These are phyloP conservation scores for Nakazawaea wickerhamii DNA, from an alignment of 805 yeast genomes.

Conservation along the genomic window DNA sequence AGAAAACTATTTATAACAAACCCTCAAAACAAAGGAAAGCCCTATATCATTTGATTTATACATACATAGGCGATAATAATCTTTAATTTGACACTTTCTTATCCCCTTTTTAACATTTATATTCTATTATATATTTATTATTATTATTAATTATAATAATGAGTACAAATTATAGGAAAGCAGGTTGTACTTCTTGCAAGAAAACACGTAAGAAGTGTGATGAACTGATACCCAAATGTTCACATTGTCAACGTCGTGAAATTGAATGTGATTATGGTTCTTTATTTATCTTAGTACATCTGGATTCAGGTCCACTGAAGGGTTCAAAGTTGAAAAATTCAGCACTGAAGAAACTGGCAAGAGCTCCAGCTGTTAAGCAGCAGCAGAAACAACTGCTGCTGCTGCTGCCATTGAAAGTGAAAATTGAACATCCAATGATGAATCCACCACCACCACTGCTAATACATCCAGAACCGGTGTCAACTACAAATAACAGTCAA, in stretches of 20 bases:
- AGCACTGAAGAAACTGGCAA: too few species aligned
- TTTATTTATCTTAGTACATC: constrained; percentile 2
- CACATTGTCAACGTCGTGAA: constrained; percentile 5
- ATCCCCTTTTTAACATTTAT: too few species aligned
- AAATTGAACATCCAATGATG: neutral
- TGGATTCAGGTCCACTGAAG: neutral
- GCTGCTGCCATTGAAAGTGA: neutral
- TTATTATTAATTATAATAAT: neutral
- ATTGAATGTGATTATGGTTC: constrained; percentile 11
- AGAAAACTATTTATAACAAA: neutral
- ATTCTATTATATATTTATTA: too few species aligned
- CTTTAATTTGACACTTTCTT: too few species aligned
- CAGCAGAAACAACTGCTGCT: too few species aligned
- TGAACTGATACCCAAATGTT: constrained; percentile 11
- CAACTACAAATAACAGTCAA: too few species aligned
- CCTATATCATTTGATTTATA: neutral
- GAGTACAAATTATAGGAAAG: constrained; percentile 7
- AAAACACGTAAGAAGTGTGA: constrained; percentile 11
- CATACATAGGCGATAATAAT: too few species aligned
- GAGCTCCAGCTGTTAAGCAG: neutral
- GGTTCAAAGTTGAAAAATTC: neutral
- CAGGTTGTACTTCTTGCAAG: constrained; percentile 11
- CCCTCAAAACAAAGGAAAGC: too few species aligned
- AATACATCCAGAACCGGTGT: neutral
- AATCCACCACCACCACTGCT: neutral